Base-by-base conservation (phyloP, 345 rosid genomes). In the Melaleuca quinquenervia region DNA sequence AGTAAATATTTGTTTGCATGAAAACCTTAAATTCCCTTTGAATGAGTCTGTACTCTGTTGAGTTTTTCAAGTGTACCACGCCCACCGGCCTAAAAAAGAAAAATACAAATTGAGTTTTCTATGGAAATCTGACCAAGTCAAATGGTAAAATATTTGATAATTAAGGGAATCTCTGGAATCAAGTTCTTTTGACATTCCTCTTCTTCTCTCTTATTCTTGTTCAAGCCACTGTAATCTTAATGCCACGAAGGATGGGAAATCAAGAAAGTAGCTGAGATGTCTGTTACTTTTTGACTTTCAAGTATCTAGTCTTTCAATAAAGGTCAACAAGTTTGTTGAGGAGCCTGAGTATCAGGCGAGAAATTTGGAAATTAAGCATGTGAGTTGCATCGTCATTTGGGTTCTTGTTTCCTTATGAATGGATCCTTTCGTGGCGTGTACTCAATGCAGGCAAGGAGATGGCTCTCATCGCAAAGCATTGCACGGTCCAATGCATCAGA, bases 341-440 rank as follows among this genome's bases (percentile, higher is more conserved):
- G 24, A 44, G 44, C 85, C 85, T 84, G 5, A 56, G 53, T 62
- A 58, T 48, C 26, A 84, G 87, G 82, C 80, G 85, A 84, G 15
- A 85, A 80, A 85, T 74, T 45, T 55, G 82, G 82, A 41, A 13
- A 62, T 50, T 27, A 62, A 60, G 84, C 92, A 90, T 82, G 93
- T 92, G 91, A 88, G 27, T 62, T 89, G 92, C 92, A 87, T 90
- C 88, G 91, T 89, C 86, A 55, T 85, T 52, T 62, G 90, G 90
- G 84, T 49, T 51, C 13, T 83, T 70, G 48, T 89, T 86, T 54
- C 85, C 84, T 51, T 80, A 75, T 41, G 50, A 45, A 49, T 32
- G 74, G 82, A 85, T 82, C 85, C 62, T 88, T 88, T 52, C 93
- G 90, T 91, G 86, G 91, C 92, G 92, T 91, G 84, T 45, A 91